These are phyloP conservation scores for Lactifluus piperatus DNA, from an alignment of 768 basidiomycete species.

Conservation along the genomic window DNA sequence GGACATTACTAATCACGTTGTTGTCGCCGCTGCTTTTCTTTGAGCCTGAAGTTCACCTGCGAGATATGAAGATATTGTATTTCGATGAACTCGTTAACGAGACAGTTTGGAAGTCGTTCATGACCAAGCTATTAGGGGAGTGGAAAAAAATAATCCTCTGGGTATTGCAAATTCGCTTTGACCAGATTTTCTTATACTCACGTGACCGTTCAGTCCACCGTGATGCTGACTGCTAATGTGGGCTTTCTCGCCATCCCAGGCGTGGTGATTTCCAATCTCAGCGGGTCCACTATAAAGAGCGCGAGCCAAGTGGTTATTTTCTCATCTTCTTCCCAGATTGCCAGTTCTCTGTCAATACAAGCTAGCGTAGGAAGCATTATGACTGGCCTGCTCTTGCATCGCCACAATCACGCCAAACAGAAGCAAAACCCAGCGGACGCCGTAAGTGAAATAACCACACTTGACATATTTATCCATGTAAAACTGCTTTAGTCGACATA, in stretches of 20 bases:
- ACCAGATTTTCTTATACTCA: not conserved
- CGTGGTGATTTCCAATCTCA: conserved; percentile 11
- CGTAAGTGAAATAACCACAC: not conserved
- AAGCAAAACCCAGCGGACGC: conserved; percentile 23
- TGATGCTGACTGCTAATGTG: conserved; percentile 29
- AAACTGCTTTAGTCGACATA: conserved; percentile 19
- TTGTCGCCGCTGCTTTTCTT: conserved; percentile 14
- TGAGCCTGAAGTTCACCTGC: conserved; percentile 16
- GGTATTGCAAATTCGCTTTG: not conserved
- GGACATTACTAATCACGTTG: conserved; percentile 8
- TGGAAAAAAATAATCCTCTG: conserved; percentile 14
- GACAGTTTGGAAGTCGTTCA: conserved; percentile 8
- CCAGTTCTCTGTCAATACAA: conserved; percentile 40
- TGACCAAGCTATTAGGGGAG: conserved; percentile 5
- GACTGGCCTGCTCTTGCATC: conserved; percentile 36
- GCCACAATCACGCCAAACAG: conserved; percentile 33
- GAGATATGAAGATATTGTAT: conserved; percentile 13
- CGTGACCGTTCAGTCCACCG: conserved; percentile 21
- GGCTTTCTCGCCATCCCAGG: conserved; percentile 30
- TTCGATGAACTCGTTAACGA: conserved; percentile 8
- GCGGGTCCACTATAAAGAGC: not conserved
- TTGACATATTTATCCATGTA: not conserved
- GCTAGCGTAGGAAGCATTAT: conserved; percentile 41
- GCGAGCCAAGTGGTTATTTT: not conserved
- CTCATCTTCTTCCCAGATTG: conserved; percentile 38